Percentiles rank a stretch among this genome's conserved stretches.
Conservation (phyloP, 2,329 filamentous ascomycete genomes). For the Trichocomaceae sp. region DNA sequence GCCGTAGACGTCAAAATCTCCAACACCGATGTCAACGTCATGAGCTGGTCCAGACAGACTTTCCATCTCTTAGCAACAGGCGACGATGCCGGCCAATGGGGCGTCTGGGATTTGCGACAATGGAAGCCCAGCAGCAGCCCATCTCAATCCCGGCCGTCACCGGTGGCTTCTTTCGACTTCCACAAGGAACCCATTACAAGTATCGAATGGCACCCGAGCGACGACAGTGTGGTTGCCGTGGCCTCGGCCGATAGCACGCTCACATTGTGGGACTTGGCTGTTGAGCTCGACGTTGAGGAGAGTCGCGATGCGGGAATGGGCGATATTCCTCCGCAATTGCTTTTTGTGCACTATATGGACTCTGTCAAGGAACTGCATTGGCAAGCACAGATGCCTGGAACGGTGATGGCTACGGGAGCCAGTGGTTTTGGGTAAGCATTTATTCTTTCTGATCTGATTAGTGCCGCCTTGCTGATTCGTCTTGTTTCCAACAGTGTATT, state of each 20-base stretch:
- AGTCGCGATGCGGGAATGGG: constrained; percentile 79
- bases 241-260: constrained; percentile 90
- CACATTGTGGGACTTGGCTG: constrained; percentile 92
- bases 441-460: not conserved
- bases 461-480: not conserved
- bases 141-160: constrained; percentile 54
- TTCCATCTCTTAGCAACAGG: constrained; percentile 85
- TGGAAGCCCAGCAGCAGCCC: constrained; percentile 77
- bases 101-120: constrained; percentile 89
- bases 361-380: constrained; percentile 94
- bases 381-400: constrained; percentile 92
- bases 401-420: constrained; percentile 81
- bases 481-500: constrained; percentile 13
- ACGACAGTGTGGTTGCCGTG: constrained; percentile 91
- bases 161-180: constrained; percentile 90
- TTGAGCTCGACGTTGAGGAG: constrained; percentile 96
- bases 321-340: constrained; percentile 85
- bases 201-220: constrained; percentile 94
- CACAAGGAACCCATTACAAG: constrained; percentile 95
- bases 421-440: constrained; percentile 62
- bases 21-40: constrained; percentile 84
- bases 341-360: constrained; percentile 96
- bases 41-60: constrained; percentile 88
- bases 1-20: constrained; percentile 82
- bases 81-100: constrained; percentile 89